Conservation (phyloP, 306 rosid species). For the Cicer arietinum region DNA sequence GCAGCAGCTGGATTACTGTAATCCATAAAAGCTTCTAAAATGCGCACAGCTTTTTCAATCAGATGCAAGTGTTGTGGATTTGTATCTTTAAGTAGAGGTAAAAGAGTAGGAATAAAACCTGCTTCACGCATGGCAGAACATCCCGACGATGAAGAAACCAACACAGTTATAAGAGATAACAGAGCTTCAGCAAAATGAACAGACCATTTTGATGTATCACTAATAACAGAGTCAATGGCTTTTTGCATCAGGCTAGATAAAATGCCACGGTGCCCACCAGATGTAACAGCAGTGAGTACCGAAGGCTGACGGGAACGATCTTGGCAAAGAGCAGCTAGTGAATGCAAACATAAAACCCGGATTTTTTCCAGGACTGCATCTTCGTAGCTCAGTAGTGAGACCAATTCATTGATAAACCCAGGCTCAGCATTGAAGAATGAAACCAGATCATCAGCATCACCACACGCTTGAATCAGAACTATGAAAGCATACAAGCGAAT, state of each 20-base stretch:
- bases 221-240: slow-evolving; percentile 76
- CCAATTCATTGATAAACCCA: slow-evolving; percentile 92
- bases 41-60: slow-evolving; percentile 91
- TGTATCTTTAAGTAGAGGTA: slow-evolving; percentile 91
- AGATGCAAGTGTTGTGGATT: slow-evolving; percentile 93
- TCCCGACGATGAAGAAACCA: slow-evolving; percentile 96
- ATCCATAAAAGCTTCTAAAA: slow-evolving; percentile 97
- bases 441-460: slow-evolving; percentile 81
- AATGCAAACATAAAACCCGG: slow-evolving; percentile 77
- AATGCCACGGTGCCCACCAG: slow-evolving; percentile 99
- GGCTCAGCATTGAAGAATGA: slow-evolving; percentile 97
- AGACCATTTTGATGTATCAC: slow-evolving; percentile 77
- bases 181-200: slow-evolving; percentile 90
- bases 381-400: slow-evolving; percentile 82
- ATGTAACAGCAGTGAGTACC: slow-evolving; percentile 84
- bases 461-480: slow-evolving; percentile 89
- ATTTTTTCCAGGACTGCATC: slow-evolving; percentile 83
- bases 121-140: slow-evolving; percentile 97
- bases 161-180: slow-evolving; percentile 82
- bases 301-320: slow-evolving; percentile 87
- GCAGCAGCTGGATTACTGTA: slow-evolving; percentile 97
- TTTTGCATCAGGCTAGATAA: slow-evolving; percentile 95
- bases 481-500: slow-evolving; percentile 93
- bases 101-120: slow-evolving; percentile 93
- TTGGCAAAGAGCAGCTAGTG: slow-evolving; percentile 94